phyloP scores from a whole-genome alignment of 2,329 filamentous ascomycete genomes.

The Fusarium verrucosum region DNA sequence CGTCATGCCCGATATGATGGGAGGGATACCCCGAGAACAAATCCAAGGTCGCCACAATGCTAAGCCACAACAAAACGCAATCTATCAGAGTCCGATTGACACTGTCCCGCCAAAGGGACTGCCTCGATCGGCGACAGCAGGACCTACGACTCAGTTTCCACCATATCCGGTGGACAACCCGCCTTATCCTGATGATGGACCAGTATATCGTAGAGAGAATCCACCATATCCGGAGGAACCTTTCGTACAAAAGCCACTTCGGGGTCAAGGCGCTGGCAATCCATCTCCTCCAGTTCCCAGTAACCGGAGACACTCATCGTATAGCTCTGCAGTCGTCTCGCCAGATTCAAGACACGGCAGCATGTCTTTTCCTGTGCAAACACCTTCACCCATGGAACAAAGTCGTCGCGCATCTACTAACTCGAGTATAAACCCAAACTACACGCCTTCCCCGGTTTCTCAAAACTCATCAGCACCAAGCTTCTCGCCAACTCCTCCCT shows the following conservation, averaged over 20 bases:
- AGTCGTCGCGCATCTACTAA: slow-evolving; percentile 35
- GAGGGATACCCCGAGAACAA: slow-evolving; percentile 7
- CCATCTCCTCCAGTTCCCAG: not conserved
- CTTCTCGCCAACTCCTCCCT: slow-evolving; percentile 32
- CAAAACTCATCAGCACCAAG: slow-evolving; percentile 26
- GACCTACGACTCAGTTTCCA: slow-evolving; percentile 24
- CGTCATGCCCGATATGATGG: slow-evolving; percentile 38
- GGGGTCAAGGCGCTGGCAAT: not conserved
- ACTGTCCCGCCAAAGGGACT: slow-evolving; percentile 27
- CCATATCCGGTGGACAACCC: slow-evolving; percentile 33
- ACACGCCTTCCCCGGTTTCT: slow-evolving; percentile 41
- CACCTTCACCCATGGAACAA: slow-evolving; percentile 45
- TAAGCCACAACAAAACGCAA: slow-evolving; percentile 10
- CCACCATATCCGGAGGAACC: slow-evolving; percentile 30
- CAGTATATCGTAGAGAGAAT: not conserved
- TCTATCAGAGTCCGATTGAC: slow-evolving; percentile 29
- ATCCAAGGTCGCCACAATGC: not conserved
- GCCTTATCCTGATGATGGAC: slow-evolving; percentile 23
- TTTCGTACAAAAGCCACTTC: not conserved
- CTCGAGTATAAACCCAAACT: slow-evolving; percentile 28
- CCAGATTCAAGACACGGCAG: slow-evolving; percentile 43
- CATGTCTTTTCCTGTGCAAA: slow-evolving; percentile 41
- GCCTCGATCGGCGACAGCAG: slow-evolving; percentile 29
- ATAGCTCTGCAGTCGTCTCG: slow-evolving; percentile 41
- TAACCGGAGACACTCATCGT: slow-evolving; percentile 43